Percentiles rank a stretch among this genome's conserved stretches.
These are phyloP conservation scores for Tolypocladium tropicale DNA, from an alignment of 2,329 filamentous ascomycete species.

Conservation along the genomic window DNA sequence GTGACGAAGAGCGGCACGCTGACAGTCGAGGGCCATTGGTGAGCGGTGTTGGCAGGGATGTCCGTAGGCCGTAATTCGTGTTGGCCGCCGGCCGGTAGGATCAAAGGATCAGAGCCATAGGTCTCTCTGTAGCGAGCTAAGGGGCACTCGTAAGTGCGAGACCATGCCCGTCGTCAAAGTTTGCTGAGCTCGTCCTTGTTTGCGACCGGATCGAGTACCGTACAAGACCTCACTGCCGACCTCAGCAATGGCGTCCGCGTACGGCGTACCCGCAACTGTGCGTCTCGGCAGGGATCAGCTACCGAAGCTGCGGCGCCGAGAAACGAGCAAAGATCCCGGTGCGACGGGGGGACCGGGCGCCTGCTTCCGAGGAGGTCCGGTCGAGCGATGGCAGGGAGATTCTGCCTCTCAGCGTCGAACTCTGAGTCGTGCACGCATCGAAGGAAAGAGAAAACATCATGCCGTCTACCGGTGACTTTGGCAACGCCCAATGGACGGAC, in stretches of 20 bases:
- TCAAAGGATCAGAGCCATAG: background rate
- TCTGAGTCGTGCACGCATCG: background rate
- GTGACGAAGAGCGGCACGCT: slow-evolving; percentile 35
- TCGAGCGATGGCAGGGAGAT: background rate
- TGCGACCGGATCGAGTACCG: background rate
- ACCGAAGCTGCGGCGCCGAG: slow-evolving; percentile 3
- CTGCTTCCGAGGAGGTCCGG: background rate
- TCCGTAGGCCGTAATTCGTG: background rate
- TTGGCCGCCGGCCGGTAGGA: background rate
- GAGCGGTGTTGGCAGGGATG: slow-evolving; percentile 9
- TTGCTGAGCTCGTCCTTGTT: background rate
- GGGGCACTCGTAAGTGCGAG: background rate
- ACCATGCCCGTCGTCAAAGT: background rate
- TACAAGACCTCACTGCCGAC: background rate
- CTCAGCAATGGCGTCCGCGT: background rate
- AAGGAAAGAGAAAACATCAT: background rate
- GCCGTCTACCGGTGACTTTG: background rate
- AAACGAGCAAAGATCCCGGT: background rate
- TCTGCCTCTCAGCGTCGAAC: background rate
- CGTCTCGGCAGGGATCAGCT: background rate
- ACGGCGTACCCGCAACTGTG: background rate
- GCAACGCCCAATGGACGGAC: background rate
- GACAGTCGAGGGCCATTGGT: slow-evolving; percentile 20
- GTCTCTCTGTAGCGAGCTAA: background rate
- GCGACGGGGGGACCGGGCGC: background rate